A percentile compares a stretch with the other conserved stretches of the same genome.
Evolutionary conservation across 2,329 filamentous ascomycete genomes (phyloP).

Genomic region (Intubia oerlemansii): DNA sequence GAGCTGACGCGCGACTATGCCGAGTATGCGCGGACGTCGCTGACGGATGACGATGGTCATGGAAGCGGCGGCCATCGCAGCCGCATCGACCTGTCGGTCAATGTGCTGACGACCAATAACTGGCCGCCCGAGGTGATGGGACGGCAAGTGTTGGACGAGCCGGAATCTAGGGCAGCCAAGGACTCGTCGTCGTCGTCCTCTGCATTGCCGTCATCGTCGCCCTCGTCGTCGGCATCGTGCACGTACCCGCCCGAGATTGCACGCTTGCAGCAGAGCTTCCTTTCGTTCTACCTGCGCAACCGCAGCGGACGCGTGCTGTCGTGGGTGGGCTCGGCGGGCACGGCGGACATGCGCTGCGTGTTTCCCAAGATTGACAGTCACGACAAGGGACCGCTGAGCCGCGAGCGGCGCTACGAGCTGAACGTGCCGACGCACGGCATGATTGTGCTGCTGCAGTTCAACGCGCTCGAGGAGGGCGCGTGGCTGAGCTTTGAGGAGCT

Average conservation of each 20-base stretch:
- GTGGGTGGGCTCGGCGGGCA: constrained; percentile 54
- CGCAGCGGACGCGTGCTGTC: constrained; percentile 76
- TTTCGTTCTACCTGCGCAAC: constrained; percentile 69
- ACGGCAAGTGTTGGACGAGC: too few relatives aligned
- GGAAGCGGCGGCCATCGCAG: constrained; percentile 21
- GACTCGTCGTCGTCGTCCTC: not conserved
- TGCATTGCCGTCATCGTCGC: too few relatives aligned
- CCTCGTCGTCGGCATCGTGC: too few relatives aligned
- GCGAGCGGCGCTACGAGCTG: constrained; percentile 63
- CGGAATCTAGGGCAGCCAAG: too few relatives aligned
- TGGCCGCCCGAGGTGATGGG: constrained; percentile 88
- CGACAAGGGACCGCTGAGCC: constrained; percentile 34
- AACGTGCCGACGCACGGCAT: constrained; percentile 87
- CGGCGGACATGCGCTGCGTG: constrained; percentile 64
- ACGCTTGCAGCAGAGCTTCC: constrained; percentile 62
- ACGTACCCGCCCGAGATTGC: constrained; percentile 58
- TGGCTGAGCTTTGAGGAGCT: constrained; percentile 51
- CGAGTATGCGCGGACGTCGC: constrained; percentile 30
- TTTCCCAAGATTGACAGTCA: constrained; percentile 56
- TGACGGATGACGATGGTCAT: too few relatives aligned
- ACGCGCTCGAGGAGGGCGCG: constrained; percentile 34
- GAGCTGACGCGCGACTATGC: constrained; percentile 66
- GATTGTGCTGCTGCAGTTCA: constrained; percentile 78
- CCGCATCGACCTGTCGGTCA: constrained; percentile 60
- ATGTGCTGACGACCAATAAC: constrained; percentile 76